Conservation (phyloP, 257 asterid species). For the Fraxinus cuspidata region DNA sequence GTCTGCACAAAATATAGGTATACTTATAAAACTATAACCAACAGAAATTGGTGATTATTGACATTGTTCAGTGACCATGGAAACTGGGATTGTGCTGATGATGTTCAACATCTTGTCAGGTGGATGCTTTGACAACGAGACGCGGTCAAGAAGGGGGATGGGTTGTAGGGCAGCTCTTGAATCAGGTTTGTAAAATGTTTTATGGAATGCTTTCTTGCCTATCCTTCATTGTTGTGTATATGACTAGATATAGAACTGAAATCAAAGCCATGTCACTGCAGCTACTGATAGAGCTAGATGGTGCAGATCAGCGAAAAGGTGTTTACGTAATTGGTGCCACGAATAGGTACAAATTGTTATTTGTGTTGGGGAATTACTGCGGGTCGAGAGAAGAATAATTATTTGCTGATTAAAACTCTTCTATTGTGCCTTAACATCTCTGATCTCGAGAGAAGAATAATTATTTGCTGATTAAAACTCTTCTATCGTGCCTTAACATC, state of each 20-base stretch:
- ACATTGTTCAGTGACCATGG: neutral
- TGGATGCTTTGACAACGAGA: constrained; percentile 74
- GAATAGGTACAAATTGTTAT: constrained; percentile 56
- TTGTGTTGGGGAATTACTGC: constrained; percentile 10
- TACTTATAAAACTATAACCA: neutral
- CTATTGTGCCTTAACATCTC: no score
- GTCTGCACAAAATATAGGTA: neutral
- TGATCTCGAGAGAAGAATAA: neutral
- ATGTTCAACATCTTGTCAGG: constrained; percentile 36
- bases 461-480: constrained; percentile 9
- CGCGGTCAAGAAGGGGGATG: constrained; percentile 80
- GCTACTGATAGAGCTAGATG: constrained; percentile 82
- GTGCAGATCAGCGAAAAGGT: constrained; percentile 70
- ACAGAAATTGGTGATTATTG: neutral
- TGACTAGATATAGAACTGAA: constrained; percentile 19
- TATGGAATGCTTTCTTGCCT: neutral
- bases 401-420: constrained; percentile 1
- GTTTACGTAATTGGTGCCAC: constrained; percentile 90
- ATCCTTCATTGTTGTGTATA: neutral
- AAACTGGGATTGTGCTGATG: neutral
- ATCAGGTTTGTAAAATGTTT: constrained; percentile 47
- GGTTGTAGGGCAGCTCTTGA: constrained; percentile 75
- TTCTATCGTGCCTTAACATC: neutral
- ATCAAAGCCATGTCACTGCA: constrained; percentile 33
- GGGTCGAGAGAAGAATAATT: neutral